phyloP scores from a whole-genome alignment of 2,329 filamentous ascomycete species.

The Epicoccum sorghinum region DNA sequence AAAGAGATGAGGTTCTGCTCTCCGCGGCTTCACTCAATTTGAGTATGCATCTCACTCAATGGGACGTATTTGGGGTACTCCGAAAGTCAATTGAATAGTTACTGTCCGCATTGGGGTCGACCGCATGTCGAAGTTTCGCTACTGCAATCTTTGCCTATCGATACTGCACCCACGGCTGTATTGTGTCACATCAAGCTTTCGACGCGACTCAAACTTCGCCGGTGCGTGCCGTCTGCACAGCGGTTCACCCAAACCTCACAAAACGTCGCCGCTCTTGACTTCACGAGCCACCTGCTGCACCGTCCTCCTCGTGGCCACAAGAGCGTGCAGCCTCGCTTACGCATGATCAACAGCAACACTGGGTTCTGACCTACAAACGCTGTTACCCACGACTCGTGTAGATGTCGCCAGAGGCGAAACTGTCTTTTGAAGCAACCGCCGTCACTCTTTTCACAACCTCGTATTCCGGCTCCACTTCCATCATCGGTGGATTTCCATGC shows the following conservation, averaged over 20 bases:
- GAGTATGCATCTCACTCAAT: not conserved
- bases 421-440: not conserved
- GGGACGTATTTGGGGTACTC: not conserved
- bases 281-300: constrained; percentile 3
- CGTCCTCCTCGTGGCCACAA: not conserved
- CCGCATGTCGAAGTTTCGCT: not conserved
- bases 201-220: constrained; percentile 8
- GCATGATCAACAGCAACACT: not conserved
- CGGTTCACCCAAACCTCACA: constrained; percentile 7
- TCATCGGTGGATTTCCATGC: not conserved
- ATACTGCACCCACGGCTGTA: constrained; percentile 4
- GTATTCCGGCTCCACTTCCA: not conserved
- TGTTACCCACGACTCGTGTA: not conserved
- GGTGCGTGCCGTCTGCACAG: constrained; percentile 6
- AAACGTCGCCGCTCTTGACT: not conserved
- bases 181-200: constrained; percentile 8
- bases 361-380: constrained; percentile 4
- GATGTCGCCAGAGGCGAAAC: constrained; percentile 1
- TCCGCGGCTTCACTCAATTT: constrained; percentile 1
- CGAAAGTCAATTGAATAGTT: constrained; percentile 8
- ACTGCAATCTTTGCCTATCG: constrained; percentile 3
- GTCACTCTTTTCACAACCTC: not conserved
- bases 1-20: constrained; percentile 1
- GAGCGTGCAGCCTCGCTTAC: not conserved
- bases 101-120: not conserved